Evolutionary conservation across 164 flowering plant species (phyloP), one percentile per base, ranked within the genome.

Genomic region (Platanus orientalis): DNA sequence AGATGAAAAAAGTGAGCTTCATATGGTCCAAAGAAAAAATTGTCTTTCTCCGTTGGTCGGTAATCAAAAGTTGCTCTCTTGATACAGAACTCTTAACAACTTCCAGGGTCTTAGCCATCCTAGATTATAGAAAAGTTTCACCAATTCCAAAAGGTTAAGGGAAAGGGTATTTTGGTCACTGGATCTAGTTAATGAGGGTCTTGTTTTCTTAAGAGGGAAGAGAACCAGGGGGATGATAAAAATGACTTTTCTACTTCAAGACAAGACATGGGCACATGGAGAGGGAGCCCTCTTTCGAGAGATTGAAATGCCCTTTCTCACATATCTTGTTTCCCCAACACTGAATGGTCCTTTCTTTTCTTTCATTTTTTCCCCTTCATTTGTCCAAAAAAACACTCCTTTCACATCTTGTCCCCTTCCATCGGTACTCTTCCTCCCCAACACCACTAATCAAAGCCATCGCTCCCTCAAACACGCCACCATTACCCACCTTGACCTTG

Each of bases 251-350:
- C 85, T 78, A 74, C 81, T 73, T 69, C 73, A 80, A 63, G 84
- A 83, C 84, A 79, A 77, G 80, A 83, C 86, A 81, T 34, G 63
- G 54, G 73, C 82, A 81, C 86, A 83, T 81, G 87, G 80, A 47
- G 50, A 61, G 66, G 61, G 51, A 57, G 39, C 36, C 53, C 29
- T 64, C 20, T 10, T 27, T 34, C 21, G 54, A 49, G 36, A 51
- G 12, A 12, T 10, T 17, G 36, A 58, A 73, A 56, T 55, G 72
- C 69, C 32, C 60, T 27, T 39, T 7, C 45, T 21, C 28, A 12
- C 5, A 16, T 52, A 21, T 36, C 7, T 19, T 52, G 55, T 60
- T 14, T 36, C 53, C 61, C 66, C 65, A 77, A 84, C 83, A 76
- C 75, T 76, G 74, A 68, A 70, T 76, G 84, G 83, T 74, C 82